Conservation (phyloP, 2,329 filamentous ascomycete species). For the Cucurbitaria berberidis region DNA sequence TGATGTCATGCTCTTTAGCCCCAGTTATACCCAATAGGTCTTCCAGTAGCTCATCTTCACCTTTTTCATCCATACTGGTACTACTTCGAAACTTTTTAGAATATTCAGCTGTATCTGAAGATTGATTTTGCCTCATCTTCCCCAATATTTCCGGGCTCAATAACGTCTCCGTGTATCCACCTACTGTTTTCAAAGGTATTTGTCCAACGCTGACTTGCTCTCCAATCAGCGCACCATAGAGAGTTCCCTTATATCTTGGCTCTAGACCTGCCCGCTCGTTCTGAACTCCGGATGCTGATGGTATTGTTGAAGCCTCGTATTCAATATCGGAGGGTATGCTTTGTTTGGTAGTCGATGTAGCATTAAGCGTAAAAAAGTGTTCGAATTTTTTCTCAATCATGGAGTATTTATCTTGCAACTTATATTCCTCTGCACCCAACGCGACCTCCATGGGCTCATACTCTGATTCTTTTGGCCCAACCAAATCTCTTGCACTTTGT, state of each 20-base stretch:
- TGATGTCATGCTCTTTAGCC: neutral
- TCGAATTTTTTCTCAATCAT: conserved; percentile 15
- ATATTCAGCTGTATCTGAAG: neutral
- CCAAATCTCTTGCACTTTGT: conserved; percentile 18
- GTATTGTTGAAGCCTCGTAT: conserved; percentile 8
- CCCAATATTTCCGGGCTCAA: neutral
- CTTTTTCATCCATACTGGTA: neutral
- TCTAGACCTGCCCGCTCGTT: neutral
- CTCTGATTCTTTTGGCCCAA: conserved; percentile 25
- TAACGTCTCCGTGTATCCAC: neutral
- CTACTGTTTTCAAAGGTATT: conserved; percentile 4
- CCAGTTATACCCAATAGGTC: neutral
- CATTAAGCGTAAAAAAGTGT: conserved; percentile 21
- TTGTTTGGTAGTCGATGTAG: conserved; percentile 5
- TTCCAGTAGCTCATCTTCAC: neutral
- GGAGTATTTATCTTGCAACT: conserved; percentile 15
- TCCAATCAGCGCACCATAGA: conserved; percentile 17
- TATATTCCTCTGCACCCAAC: conserved; percentile 19
- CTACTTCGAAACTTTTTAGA: neutral
- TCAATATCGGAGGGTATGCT: conserved; percentile 12
- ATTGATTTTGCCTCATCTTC: neutral
- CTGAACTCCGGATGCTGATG: neutral
- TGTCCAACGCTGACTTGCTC: conserved; percentile 16
- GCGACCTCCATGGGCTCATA: conserved; percentile 25
- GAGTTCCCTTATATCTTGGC: conserved; percentile 2